Evolutionary conservation across 2,329 filamentous ascomycete genomes (phyloP).

Genomic region (Tolypocladium cylindrosporum): DNA sequence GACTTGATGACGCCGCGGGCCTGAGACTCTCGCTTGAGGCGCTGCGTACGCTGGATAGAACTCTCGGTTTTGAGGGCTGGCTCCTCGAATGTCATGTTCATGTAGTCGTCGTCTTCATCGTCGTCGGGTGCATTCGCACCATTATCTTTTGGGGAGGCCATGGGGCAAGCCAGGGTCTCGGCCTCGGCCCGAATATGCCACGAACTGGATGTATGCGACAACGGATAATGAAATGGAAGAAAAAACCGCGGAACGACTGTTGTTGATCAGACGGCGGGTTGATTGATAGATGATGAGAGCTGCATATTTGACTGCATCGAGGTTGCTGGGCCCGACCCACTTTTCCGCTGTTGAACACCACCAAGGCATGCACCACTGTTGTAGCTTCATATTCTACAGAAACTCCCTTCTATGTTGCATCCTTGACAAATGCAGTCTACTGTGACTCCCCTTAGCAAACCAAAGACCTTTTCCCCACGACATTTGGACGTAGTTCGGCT

Average conservation of each 20-base stretch:
- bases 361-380: no score
- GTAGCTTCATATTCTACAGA: no score
- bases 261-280: background rate
- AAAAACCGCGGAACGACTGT: background rate
- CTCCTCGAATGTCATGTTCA: conserved; percentile 86
- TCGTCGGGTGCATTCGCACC: conserved; percentile 17
- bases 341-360: background rate
- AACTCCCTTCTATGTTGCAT: no score
- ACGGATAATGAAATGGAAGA: background rate
- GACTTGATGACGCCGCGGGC: conserved; percentile 61
- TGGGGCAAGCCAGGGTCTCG: background rate
- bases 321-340: background rate
- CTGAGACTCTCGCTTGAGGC: conserved; percentile 53
- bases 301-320: background rate
- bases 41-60: conserved; percentile 43
- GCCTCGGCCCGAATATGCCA: background rate
- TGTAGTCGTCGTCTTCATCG: conserved; percentile 88
- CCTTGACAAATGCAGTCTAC: no score
- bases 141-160: conserved; percentile 6
- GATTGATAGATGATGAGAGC: background rate
- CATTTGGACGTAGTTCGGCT: no score
- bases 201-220: background rate
- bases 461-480: no score
- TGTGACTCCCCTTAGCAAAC: no score
- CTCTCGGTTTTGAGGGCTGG: conserved; percentile 42